phyloP scores from a whole-genome alignment of 306 rosid genomes.

The Begonia masoniana region DNA sequence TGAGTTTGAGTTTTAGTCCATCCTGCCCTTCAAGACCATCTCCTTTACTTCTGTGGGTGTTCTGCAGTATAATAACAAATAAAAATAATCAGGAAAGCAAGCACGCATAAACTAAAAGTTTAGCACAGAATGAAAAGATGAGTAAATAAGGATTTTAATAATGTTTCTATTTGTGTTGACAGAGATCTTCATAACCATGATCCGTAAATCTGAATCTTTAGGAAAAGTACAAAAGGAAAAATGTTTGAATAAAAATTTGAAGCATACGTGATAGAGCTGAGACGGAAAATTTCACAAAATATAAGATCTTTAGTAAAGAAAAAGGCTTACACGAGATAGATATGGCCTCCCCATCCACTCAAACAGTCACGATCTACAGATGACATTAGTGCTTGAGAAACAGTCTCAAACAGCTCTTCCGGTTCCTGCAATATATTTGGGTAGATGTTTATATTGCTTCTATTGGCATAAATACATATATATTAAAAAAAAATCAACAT shows the following conservation, averaged over 20 bases:
- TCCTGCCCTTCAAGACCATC: conserved; percentile 89
- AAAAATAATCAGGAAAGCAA: background rate
- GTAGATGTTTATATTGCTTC: background rate
- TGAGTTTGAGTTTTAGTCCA: conserved; percentile 36
- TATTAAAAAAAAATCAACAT: conserved; percentile 1
- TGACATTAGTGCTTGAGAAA: conserved; percentile 89
- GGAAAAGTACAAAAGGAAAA: too few species aligned
- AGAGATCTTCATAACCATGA: too few species aligned
- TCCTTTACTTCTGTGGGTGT: conserved; percentile 90
- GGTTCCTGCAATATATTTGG: conserved; percentile 52
- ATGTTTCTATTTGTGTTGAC: too few species aligned
- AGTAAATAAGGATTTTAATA: background rate
- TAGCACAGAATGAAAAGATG: background rate
- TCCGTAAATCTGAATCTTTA: too few species aligned
- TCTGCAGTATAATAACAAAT: conserved; percentile 28
- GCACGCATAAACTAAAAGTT: background rate
- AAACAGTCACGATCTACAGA: conserved; percentile 98
- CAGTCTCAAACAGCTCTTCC: conserved; percentile 86
- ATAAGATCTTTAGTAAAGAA: background rate
- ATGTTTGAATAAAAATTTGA: background rate
- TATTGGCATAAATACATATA: background rate
- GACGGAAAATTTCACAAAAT: background rate
- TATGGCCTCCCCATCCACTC: conserved; percentile 99
- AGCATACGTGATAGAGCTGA: background rate
- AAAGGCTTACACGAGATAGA: conserved; percentile 78